Conservation (phyloP, 2,329 filamentous ascomycete genomes). For the Monosporascus sp. region DNA sequence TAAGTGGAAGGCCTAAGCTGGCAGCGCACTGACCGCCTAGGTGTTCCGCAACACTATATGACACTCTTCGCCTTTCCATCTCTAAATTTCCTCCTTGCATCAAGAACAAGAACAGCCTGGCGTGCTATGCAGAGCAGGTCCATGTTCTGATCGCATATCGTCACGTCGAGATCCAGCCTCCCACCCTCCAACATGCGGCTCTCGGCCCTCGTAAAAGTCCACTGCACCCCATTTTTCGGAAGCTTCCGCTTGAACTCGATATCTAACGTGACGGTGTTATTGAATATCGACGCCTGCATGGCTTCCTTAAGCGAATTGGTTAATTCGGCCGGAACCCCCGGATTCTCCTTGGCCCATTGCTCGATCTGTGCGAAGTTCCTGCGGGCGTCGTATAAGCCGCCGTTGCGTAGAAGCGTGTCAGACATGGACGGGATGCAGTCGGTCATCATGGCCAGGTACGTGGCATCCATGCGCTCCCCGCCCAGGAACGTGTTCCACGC, state of each 20-base stretch:
- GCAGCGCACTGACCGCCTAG: too few species aligned
- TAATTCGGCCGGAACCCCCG: slow-evolving; percentile 12
- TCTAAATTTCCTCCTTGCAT: slow-evolving; percentile 14
- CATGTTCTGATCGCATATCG: slow-evolving; percentile 16
- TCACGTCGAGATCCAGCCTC: slow-evolving; percentile 17
- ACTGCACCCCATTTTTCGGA: slow-evolving; percentile 15
- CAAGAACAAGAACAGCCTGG: slow-evolving; percentile 16
- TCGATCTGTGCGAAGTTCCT: slow-evolving; percentile 2
- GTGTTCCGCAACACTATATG: not conserved
- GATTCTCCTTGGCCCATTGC: slow-evolving; percentile 17
- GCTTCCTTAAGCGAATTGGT: slow-evolving; percentile 13
- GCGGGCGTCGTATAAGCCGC: slow-evolving; percentile 19
- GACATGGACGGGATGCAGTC: slow-evolving; percentile 23
- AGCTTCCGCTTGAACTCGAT: slow-evolving; percentile 22
- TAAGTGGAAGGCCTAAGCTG: too few species aligned
- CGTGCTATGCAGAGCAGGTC: slow-evolving; percentile 12
- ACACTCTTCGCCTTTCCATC: not conserved
- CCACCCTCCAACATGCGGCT: slow-evolving; percentile 16
- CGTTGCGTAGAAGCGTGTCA: slow-evolving; percentile 20
- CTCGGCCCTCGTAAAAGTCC: slow-evolving; percentile 14
- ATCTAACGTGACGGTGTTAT: slow-evolving; percentile 17
- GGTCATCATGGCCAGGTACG: slow-evolving; percentile 20
- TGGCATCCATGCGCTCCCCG: slow-evolving; percentile 16
- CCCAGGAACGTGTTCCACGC: slow-evolving; percentile 16
- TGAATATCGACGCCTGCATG: slow-evolving; percentile 7